Evolutionary conservation across 371 early-diverging fungal genomes (phyloP).

Genomic region (Apophysomyces variabilis): DNA sequence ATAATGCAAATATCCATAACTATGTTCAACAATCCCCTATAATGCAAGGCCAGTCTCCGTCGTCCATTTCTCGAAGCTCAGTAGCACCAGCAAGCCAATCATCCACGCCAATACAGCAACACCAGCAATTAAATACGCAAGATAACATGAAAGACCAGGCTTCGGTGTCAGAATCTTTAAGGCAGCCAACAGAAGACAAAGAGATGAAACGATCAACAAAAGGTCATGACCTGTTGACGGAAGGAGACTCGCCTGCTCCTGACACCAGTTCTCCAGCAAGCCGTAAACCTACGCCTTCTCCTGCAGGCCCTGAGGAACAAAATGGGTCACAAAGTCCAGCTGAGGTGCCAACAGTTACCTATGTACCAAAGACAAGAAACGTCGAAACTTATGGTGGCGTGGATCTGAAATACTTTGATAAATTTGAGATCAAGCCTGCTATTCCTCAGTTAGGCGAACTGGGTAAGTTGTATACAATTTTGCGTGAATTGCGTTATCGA

Average conservation of each 20-base stretch:
- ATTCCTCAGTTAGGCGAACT: constrained; percentile 64
- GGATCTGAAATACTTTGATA: constrained; percentile 69
- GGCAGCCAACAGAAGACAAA: constrained; percentile 10
- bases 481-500: background rate
- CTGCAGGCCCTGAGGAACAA: constrained; percentile 11
- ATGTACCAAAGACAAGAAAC: constrained; percentile 54
- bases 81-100: constrained; percentile 38
- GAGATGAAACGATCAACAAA: background rate
- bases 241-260: constrained; percentile 14
- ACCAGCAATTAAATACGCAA: constrained; percentile 29
- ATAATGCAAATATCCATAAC: constrained; percentile 19
- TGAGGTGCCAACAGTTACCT: constrained; percentile 28
- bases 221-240: background rate
- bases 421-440: constrained; percentile 59
- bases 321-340: constrained; percentile 16
- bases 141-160: constrained; percentile 1
- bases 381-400: constrained; percentile 79
- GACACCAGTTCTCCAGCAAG: constrained; percentile 8
- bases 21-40: constrained; percentile 36
- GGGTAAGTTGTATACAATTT: constrained; percentile 33
- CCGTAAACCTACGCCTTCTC: constrained; percentile 12
- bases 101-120: constrained; percentile 45
- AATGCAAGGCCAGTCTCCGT: constrained; percentile 29
- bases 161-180: constrained; percentile 11
- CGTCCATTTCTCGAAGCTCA: constrained; percentile 37